Conservation (phyloP, 2,329 filamentous ascomycete genomes). For the Trichoderma citrinoviride region DNA sequence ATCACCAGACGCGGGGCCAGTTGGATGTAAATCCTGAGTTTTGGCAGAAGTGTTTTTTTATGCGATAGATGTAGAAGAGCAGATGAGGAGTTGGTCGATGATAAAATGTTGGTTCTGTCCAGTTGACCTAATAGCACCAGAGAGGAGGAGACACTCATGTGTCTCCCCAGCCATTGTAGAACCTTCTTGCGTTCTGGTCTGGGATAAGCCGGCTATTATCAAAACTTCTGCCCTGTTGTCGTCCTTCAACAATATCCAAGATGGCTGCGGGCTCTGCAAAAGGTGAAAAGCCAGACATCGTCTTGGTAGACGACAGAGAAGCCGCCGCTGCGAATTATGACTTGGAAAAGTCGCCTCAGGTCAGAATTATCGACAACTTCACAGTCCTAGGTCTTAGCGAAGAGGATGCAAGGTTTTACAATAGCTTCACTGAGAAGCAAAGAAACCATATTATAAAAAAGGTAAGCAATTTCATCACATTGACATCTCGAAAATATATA, state of each 20-base stretch:
- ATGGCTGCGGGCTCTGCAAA: not conserved
- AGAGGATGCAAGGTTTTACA: constrained; percentile 5
- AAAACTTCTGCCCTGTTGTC: too few relatives aligned
- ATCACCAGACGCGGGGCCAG: not conserved
- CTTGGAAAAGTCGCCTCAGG: not conserved
- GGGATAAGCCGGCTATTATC: not conserved
- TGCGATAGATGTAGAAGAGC: not conserved
- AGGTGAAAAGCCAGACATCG: not conserved
- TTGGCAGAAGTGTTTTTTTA: not conserved
- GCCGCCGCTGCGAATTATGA: not conserved
- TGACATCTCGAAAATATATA: accelerated
- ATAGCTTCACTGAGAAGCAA: not conserved
- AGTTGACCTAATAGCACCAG: not conserved
- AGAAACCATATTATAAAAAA: constrained; percentile 2
- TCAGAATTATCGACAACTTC: not conserved
- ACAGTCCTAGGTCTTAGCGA: not conserved
- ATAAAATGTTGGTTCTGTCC: not conserved
- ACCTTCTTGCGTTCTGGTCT: not conserved
- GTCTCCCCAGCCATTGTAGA: not conserved
- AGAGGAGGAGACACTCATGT: not conserved
- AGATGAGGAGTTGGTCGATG: not conserved
- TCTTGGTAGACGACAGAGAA: constrained; percentile 4
- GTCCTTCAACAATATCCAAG: not conserved
- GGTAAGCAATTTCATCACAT: not conserved
- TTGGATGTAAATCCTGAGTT: not conserved